phyloP scores from a whole-genome alignment of 139 green algal genomes.

The Chlamydomonas eustigma region DNA sequence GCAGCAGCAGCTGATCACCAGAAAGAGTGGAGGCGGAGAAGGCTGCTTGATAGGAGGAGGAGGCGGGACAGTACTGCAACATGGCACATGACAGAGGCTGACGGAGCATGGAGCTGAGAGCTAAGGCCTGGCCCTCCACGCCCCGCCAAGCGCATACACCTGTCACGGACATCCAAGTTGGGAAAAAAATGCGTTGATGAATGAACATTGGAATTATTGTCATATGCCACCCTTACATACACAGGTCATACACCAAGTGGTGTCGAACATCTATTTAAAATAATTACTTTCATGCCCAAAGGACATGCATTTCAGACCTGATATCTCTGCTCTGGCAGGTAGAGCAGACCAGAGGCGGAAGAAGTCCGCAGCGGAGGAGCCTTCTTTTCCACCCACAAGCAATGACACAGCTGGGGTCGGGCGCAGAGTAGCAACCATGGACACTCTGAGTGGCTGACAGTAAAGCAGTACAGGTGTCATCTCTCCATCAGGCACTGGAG shows the following conservation, averaged over 20 bases:
- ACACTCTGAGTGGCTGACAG: conserved; percentile 14
- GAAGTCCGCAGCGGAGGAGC: conserved; percentile 12
- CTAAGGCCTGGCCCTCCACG: conserved; percentile 37
- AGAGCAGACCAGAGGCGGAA: conserved; percentile 28
- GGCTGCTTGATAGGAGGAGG: conserved; percentile 16
- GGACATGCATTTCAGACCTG: conserved; percentile 25
- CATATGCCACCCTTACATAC: no score
- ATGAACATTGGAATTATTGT: no score
- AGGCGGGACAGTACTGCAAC: conserved; percentile 32
- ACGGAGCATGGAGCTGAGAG: conserved; percentile 47
- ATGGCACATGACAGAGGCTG: conserved; percentile 28
- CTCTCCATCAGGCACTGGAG: background rate
- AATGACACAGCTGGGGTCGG: background rate
- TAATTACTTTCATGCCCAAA: no score
- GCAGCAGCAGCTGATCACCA: conserved; percentile 19
- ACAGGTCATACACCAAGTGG: no score
- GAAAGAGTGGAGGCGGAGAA: conserved; percentile 16
- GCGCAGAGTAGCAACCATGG: conserved; percentile 6
- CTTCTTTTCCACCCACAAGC: background rate
- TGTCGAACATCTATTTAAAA: no score
- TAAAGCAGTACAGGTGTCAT: conserved; percentile 5
- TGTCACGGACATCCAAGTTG: no score
- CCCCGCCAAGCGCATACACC: conserved; percentile 38
- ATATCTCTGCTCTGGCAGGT: conserved; percentile 31
- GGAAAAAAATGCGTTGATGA: no score